Base-by-base conservation (phyloP, 768 basidiomycete genomes). In the Dictyophora rubrovolvata region DNA sequence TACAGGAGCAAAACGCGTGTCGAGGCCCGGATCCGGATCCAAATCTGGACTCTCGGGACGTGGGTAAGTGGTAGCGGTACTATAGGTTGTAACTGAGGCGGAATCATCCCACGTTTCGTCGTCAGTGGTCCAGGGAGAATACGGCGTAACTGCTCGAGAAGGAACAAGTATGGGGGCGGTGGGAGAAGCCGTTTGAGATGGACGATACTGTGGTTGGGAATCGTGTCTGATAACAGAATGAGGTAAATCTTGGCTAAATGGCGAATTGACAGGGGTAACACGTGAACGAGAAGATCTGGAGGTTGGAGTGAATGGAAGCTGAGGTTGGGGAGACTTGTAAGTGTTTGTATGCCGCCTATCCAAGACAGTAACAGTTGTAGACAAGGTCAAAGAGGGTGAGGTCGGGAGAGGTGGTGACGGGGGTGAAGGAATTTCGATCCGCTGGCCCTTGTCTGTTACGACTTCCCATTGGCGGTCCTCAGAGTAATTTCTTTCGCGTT, bases 41-140 rank as follows among this genome's bases (percentile, higher is more conserved):
- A 70, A 65, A 63, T 61, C 62, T 22, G 69, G 70, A 16, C 68
- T 72, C 16, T 76, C 75, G 8, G 84, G 79, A 2, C 80, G 80
- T 11, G 81, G 81, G 16, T 85, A 84, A 9, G 79, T 74, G 9
- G 82, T 78, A 2, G 85, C 85, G 0, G 79, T 77, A 14, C 73
- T 75, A 17, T 87, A 89, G 34, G 80, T 82, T 2, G 84, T 81
- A 61, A 88, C 87, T 84, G 86, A 88, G 37, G 78, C 79, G 7
- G 84, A 87, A 59, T 89, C 86, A 63, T 87, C 48, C 52, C 52
- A 51, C 22, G 50, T 50, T 17, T 56, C 59, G 12, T 46, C 87
- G 59, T 89, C 87, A 2, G 85, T 86, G 16, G 84, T 81, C 83
- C 83, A 88, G 1, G 85, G 79, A 0, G 86, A 86, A 59, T 74